Evolutionary conservation across 2,329 filamentous ascomycete genomes (phyloP), one percentile per base, ranked within the genome.

Genomic region (Colletotrichum phormii): DNA sequence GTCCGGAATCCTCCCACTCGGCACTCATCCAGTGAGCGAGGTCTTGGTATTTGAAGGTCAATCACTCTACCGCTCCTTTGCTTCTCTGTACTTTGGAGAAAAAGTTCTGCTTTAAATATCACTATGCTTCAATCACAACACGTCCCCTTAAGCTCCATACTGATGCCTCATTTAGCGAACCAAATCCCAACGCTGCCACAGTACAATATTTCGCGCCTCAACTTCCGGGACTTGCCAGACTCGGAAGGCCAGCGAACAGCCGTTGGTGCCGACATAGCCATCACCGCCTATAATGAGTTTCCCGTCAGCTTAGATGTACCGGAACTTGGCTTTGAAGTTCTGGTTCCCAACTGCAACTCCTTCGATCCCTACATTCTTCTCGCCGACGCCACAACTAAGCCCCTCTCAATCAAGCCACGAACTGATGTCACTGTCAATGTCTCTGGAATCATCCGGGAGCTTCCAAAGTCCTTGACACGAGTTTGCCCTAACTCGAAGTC

Each of bases 1-100:
- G 80, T 94, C 95, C 59, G 96, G 97, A 29, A 83, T 97, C 62
- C 85, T 98, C 73, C 89, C 90, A 57, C 86, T 98, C 26, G 95
- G 96, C 75, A 92, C 90, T 66, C 94, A 98, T 80, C 84, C 87
- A 33, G 84, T 99, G 72, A 89, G 90, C 64, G 91, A 98, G 80
- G 91, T 91, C 33, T 82, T 98, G 79, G 86, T 92, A 74, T 92
- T 98, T 84, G 90, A 95, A 92, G 93, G 94, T 97, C 88, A 90
- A 92, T 89, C 85, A 83, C 88, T 92, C 89, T 92, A 92, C 81
- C 86, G 86, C 79, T 88, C 87, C 81, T 89, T 90, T 85, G 86
- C 90, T 68, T 86, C 89, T 58, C 78, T 91, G 76, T 92, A 90
- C 75, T 86, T 92, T 79, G 89, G 90, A 77, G 85, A 90, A 81